These are phyloP conservation scores for Phaeophleospora eucalypticola DNA, from an alignment of 2,329 filamentous ascomycete species.

Conservation along the genomic window DNA sequence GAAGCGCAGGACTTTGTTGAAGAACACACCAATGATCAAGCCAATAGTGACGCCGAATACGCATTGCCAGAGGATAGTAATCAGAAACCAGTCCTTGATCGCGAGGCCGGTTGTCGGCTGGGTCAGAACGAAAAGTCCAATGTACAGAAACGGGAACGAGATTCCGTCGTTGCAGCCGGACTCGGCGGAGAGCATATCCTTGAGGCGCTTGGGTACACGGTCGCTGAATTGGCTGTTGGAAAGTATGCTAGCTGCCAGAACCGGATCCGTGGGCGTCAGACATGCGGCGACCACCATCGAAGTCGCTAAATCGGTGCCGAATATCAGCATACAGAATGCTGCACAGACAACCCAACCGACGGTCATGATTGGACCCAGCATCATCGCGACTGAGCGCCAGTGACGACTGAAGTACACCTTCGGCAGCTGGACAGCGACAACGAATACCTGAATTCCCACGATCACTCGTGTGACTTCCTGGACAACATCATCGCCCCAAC, in stretches of 20 bases:
- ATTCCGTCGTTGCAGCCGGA: slow-evolving; percentile 55
- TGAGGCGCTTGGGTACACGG: slow-evolving; percentile 49
- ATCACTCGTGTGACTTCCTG: slow-evolving; percentile 43
- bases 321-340: slow-evolving; percentile 44
- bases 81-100: slow-evolving; percentile 50
- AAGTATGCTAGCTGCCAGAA: slow-evolving; percentile 52
- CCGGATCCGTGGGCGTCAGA: slow-evolving; percentile 55
- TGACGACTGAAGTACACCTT: slow-evolving; percentile 47
- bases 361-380: slow-evolving; percentile 52
- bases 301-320: slow-evolving; percentile 44
- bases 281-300: slow-evolving; percentile 52
- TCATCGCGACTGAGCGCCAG: slow-evolving; percentile 48
- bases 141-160: slow-evolving; percentile 54
- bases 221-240: slow-evolving; percentile 51
- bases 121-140: slow-evolving; percentile 47
- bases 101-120: slow-evolving; percentile 37
- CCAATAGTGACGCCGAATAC: slow-evolving; percentile 46
- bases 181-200: slow-evolving; percentile 51
- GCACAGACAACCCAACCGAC: slow-evolving; percentile 48
- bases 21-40: slow-evolving; percentile 43
- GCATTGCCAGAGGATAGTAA: slow-evolving; percentile 55
- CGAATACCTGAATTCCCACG: slow-evolving; percentile 43
- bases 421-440: slow-evolving; percentile 35
- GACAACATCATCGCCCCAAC: slow-evolving; percentile 40
- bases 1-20: slow-evolving; percentile 49